phyloP scores from a whole-genome alignment of 441 rosid genomes.

The Breynia disticha region DNA sequence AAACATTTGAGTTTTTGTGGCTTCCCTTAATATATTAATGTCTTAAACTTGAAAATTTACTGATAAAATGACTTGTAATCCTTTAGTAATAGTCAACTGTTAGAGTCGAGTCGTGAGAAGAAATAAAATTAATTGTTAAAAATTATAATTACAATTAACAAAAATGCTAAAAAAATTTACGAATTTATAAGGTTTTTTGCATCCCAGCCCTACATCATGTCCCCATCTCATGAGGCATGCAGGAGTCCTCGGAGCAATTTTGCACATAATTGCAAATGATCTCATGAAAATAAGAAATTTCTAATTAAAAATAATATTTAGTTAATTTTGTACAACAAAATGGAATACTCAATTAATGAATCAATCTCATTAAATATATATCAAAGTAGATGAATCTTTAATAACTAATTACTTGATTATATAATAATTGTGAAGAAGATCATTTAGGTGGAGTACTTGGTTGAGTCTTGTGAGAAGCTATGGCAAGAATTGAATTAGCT shows the following conservation, averaged over 20 bases:
- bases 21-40: too few relatives aligned
- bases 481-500: slow-evolving; percentile 61
- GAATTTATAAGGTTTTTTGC: too few relatives aligned
- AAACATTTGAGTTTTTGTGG: background rate
- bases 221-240: too few relatives aligned
- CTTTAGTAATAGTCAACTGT: too few relatives aligned
- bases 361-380: background rate
- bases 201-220: too few relatives aligned
- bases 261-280: background rate
- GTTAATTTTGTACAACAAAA: too few relatives aligned
- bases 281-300: background rate
- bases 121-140: too few relatives aligned
- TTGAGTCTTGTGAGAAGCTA: slow-evolving; percentile 49
- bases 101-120: too few relatives aligned
- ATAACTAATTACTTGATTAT: background rate
- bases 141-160: too few relatives aligned
- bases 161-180: too few relatives aligned
- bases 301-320: background rate
- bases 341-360: background rate
- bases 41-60: too few relatives aligned
- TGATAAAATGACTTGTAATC: too few relatives aligned
- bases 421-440: background rate
- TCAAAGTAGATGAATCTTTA: background rate
- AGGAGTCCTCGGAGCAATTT: background rate
- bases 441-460: slow-evolving; percentile 33